Evolutionary conservation across 805 yeast species (phyloP), one percentile per base, ranked within the genome.

Genomic region (Hanseniaspora lachancei): DNA sequence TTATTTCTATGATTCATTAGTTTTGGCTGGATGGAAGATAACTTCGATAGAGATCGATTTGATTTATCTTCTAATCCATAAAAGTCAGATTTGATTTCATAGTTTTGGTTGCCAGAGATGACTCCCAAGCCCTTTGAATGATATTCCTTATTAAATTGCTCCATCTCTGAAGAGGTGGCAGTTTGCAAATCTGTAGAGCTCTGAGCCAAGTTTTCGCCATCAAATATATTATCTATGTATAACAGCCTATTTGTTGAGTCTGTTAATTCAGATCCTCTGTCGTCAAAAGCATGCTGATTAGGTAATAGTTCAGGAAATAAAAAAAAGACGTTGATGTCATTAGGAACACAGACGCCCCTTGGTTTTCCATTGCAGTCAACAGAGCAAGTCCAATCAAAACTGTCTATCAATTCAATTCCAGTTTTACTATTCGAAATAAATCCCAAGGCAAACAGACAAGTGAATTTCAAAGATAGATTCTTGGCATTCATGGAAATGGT

Each of bases 321-420:
- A 32, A 74, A 59, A 50, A 72, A 69, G 7, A 61, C 63, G 10
- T 64, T 63, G 24, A 71, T 52, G 16, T 66, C 62, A 29, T 60
- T 60, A 1, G 81, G 80, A 20, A 74, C 53, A 18, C 73, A 64
- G 20, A 76, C 67, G 1, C 77, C 75, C 20, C 68, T 62, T 0
- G 80, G 77, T 2, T 64, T 60, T n/a, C 73, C 73, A 58, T 70
- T 69, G 0, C 71, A 67, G 49, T 74, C 73, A 32, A 74, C 62
- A 29, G 77, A 75, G 20, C 80, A 73, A 47, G 67, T 70, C 97
- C 97, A 91, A 1, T 81, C 81, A 54, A 77, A 72, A 61, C 88
- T 95, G 63, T 87, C 95, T 56, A 89, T 70, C 16, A 89, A 79
- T 64, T 89, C 97, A 23, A 81, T 75, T 0, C 97, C 97, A 62